Conservation (phyloP, 1,284 basidiomycete species). For the Microbotryomycetes sp. region DNA sequence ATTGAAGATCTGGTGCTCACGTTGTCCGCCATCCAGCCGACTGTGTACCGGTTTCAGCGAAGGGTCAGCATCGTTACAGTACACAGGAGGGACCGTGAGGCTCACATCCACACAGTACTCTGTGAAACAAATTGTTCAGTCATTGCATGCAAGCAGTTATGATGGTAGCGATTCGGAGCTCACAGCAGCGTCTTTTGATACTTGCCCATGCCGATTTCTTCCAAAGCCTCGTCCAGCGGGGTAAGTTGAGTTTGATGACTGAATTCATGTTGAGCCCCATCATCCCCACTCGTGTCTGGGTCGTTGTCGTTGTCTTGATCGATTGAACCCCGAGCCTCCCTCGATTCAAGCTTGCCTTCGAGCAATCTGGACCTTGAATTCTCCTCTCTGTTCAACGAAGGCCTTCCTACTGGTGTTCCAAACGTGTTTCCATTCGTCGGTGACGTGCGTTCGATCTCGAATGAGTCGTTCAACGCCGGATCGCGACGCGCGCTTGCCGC, state of each 20-base stretch:
- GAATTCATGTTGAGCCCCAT: background rate
- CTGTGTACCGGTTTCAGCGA: slow-evolving; percentile 5
- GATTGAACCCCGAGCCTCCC: background rate
- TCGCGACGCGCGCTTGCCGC: background rate
- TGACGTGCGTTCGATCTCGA: background rate
- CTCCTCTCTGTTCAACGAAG: background rate
- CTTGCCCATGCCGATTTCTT: slow-evolving; percentile 34
- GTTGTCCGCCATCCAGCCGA: slow-evolving; percentile 80
- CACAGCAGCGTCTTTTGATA: slow-evolving; percentile 30
- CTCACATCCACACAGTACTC: slow-evolving; percentile 46
- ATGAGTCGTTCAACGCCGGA: background rate
- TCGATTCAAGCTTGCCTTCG: no score
- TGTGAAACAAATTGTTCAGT: slow-evolving; percentile 50
- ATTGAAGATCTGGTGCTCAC: no score
- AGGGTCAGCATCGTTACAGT: background rate
- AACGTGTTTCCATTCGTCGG: background rate
- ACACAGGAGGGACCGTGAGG: slow-evolving; percentile 36
- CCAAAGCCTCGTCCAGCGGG: slow-evolving; percentile 32
- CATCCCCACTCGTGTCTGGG: background rate
- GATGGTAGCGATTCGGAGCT: slow-evolving; percentile 51
- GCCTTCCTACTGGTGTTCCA: background rate
- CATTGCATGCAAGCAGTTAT: background rate
- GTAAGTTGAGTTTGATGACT: slow-evolving; percentile 5
- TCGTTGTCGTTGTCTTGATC: background rate
- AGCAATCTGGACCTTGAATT: background rate